Evolutionary conservation across 768 basidiomycete species (phyloP), one percentile per base, ranked within the genome.

Genomic region (Macrolepiota fuliginosa): DNA sequence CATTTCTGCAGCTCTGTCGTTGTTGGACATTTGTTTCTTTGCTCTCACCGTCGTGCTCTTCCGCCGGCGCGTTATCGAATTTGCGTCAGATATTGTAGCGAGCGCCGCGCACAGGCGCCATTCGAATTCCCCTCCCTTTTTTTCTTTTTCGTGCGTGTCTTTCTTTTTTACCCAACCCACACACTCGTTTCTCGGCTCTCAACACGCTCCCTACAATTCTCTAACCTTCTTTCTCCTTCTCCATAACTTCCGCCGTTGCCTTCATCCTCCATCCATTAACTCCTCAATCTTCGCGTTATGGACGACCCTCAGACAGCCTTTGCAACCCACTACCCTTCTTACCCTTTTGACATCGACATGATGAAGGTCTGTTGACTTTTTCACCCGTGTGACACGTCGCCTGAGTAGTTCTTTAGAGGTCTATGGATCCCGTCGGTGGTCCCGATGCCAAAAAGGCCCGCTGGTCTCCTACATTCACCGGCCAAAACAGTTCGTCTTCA

Each of bases 391-490:
- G 45, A 57, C 53, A 39, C 37, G 51, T 45, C 53, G 46, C 39
- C 49, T 54, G 32, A 64, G 58, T 62, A 53, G 37, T 55, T 45
- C 39, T 50, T 36, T 75, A 94, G 92, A 88, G 92, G 76, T 88
- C 92, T 56, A 92, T 94, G 85, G 93, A 94, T 75, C 72, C 88
- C 72, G 82, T 86, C 66, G 88, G 86, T 68, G 91, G 89, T 69
- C 90, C 90, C 66, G 91, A 92, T 75, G 81, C 88, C 58, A 94
- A 94, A 84, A 94, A 94, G 76, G 88, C 92, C 61, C 90, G 92
- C 67, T 93, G 92, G 92, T 92, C 90, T 29, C 90, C 91, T 56
- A 87, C 82, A 39, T 77, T 79, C 67, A 70, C 79, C 51, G 73
- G 67, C 51, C 77, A 78, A 64, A 74, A 76, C 61, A 60, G 47